Base-by-base conservation (phyloP, 2,329 filamentous ascomycete genomes). In the Fusarium poae region DNA sequence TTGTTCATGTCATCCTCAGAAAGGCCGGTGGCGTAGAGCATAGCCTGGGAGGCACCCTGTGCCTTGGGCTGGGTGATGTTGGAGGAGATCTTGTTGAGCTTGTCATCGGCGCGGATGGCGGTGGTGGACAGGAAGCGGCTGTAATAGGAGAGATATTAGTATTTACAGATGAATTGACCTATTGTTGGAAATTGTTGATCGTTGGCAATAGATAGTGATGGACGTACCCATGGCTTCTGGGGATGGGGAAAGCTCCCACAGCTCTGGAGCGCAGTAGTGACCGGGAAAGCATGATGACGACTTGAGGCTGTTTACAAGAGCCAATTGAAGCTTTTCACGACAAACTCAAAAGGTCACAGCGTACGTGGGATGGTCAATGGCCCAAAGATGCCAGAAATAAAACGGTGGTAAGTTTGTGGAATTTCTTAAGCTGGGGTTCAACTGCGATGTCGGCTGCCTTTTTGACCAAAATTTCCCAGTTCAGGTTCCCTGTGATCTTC, bases 1-100 rank as follows among this genome's bases (percentile, higher is more conserved):
- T 98, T 99, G 84, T 91, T 91, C 90, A 98, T 92, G 80, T 97
- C 94, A 58, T 87, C 86, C 77, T 97, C 92, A 42, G 83, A 88
- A 75, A 99, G 84, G 55, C 97, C 97, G 2, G 95, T 97, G 72
- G 93, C 96, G 84, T 97, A 99, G 59, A 99, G 86, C 97, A 99
- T 99, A 70, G 97, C 96, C 84, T 99, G 96, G 42, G 96, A 98
- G 57, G 97, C 96, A 73, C 96, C 96, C 84, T 99, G 96, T 34
- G 95, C 96, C 84, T 97, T 98, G 78, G 94, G 95, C 82, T 98
- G 94, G 27, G 96, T 99, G 83, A 99, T 95, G 78, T 85, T 80
- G 65, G 89, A 84, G 65, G 94, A 97, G 78, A 95, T 85, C 79
- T 89, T 93, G 86, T 99, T 99, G 79, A 97, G 88, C 74, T 85